These are phyloP conservation scores for Colletotrichum endophyticum DNA, from an alignment of 2,329 filamentous ascomycete species.

Conservation along the genomic window DNA sequence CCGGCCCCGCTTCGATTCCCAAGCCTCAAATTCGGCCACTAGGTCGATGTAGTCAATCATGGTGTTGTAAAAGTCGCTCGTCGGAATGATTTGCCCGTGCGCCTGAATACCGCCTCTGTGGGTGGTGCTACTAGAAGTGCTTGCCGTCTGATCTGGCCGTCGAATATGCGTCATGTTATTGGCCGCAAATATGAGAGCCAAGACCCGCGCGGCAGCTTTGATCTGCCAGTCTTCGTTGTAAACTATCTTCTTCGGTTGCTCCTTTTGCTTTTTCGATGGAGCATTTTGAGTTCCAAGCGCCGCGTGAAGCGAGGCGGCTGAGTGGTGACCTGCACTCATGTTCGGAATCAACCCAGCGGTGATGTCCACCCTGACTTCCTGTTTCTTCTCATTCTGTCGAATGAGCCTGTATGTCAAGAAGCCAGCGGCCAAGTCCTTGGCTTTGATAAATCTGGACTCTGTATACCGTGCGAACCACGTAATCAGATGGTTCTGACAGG, in stretches of 20 bases:
- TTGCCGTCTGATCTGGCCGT: conserved; percentile 30
- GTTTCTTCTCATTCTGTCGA: conserved; percentile 72
- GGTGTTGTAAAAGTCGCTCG: conserved; percentile 87
- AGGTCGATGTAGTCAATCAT: conserved; percentile 87
- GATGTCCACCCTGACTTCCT: conserved; percentile 62
- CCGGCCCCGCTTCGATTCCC: conserved; percentile 76
- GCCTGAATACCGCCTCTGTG: conserved; percentile 46
- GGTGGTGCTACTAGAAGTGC: conserved; percentile 25
- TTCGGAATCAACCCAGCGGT: conserved; percentile 75
- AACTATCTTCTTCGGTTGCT: conserved; percentile 59
- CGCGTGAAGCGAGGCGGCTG: conserved; percentile 76
- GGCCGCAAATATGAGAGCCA: conserved; percentile 81
- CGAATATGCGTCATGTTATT: conserved; percentile 64
- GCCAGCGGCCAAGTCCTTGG: conserved; percentile 77
- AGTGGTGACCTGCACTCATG: conserved; percentile 65
- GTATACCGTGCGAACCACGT: conserved; percentile 79
- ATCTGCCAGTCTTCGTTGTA: conserved; percentile 92
- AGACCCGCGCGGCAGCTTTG: conserved; percentile 77
- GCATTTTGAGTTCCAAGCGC: conserved; percentile 65
- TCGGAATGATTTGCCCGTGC: conserved; percentile 74
- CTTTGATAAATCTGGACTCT: conserved; percentile 68
- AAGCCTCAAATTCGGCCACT: conserved; percentile 83
- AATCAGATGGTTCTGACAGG: conserved; percentile 78
- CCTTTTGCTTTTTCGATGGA: conserved; percentile 58
- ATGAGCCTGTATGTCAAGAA: conserved; percentile 84